These are phyloP conservation scores for Podochytrium sp. DNA, from an alignment of 192 early-diverging fungal species.

Conservation along the genomic window DNA sequence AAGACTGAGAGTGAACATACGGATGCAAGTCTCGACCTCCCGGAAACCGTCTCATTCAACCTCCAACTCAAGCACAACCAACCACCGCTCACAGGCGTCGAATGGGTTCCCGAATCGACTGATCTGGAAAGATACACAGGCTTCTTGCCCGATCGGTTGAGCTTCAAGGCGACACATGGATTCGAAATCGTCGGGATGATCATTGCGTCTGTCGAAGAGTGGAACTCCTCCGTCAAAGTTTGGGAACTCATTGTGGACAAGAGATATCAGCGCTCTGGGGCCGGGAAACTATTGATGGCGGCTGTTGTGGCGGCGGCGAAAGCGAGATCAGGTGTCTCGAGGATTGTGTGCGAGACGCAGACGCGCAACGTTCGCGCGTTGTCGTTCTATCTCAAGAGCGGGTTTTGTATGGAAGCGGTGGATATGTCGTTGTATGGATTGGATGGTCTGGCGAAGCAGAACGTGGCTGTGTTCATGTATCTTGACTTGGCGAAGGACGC, in stretches of 20 bases:
- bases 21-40: neutral
- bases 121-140: neutral
- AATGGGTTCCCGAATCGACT: neutral
- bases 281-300: neutral
- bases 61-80: neutral
- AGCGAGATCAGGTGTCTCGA: neutral
- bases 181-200: neutral
- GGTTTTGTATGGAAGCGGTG: neutral
- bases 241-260: slow-evolving; percentile 1
- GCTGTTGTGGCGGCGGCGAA: neutral
- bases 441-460: neutral
- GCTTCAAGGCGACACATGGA: neutral
- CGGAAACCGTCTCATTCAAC: neutral
- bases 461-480: neutral
- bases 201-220: neutral
- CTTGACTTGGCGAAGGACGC: neutral
- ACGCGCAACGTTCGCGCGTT: neutral
- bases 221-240: neutral
- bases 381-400: slow-evolving; percentile 1
- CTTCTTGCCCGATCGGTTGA: neutral
- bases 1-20: too few species aligned
- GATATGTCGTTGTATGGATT: neutral
- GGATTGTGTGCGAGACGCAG: slow-evolving; percentile 16
- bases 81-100: neutral
- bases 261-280: neutral